Conservation (phyloP, 345 rosid species). For the Laguncularia racemosa region DNA sequence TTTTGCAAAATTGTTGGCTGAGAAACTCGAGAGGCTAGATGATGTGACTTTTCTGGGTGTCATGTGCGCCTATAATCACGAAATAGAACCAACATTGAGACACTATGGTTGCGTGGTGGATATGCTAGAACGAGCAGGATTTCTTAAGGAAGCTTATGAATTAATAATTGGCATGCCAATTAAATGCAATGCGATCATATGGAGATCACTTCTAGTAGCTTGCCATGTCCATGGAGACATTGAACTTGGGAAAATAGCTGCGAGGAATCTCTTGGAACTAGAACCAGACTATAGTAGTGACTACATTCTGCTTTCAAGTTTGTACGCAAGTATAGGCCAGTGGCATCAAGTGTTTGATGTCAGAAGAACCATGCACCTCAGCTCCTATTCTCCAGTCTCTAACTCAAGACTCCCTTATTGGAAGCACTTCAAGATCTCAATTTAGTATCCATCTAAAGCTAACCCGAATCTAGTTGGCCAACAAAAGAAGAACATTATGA, state of each 20-base stretch:
- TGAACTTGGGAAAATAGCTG: slow-evolving; percentile 23
- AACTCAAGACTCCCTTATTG: no score
- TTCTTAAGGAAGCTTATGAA: slow-evolving; percentile 30
- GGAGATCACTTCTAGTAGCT: slow-evolving; percentile 34
- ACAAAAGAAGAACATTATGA: no score
- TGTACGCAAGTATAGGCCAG: slow-evolving; percentile 23
- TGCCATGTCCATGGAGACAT: slow-evolving; percentile 27
- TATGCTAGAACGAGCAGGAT: slow-evolving; percentile 36
- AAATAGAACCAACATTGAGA: slow-evolving; percentile 26
- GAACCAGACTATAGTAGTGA: slow-evolving; percentile 36
- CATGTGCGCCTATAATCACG: slow-evolving; percentile 25
- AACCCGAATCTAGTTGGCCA: no score
- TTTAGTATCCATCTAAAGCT: no score
- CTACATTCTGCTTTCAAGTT: slow-evolving; percentile 26
- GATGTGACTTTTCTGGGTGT: slow-evolving; percentile 35
- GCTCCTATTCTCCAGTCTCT: no score
- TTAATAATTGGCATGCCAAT: slow-evolving; percentile 21
- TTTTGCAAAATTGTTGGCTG: slow-evolving; percentile 17
- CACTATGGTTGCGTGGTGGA: slow-evolving; percentile 42
- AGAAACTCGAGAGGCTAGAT: slow-evolving; percentile 20
- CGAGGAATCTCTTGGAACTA: slow-evolving; percentile 18
- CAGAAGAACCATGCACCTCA: slow-evolving; percentile 22
- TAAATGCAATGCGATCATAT: slow-evolving; percentile 22
- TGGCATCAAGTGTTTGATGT: slow-evolving; percentile 24
- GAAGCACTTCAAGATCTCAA: no score